These are phyloP conservation scores for Botrytis byssoidea DNA, from an alignment of 2,329 filamentous ascomycete species.

Conservation along the genomic window DNA sequence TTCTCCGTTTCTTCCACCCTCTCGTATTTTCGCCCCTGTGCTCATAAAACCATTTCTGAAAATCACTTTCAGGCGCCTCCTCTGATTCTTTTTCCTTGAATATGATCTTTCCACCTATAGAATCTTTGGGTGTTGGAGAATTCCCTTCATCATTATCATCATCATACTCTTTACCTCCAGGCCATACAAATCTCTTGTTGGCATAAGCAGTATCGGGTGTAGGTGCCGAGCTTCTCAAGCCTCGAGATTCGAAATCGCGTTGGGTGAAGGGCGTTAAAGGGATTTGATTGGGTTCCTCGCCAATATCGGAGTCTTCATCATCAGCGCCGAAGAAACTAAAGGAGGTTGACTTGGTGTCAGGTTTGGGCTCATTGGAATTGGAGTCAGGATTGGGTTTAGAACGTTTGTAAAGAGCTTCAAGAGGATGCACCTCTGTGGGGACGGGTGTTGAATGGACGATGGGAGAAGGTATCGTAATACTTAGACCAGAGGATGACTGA, in stretches of 20 bases:
- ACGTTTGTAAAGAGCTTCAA: constrained; percentile 90
- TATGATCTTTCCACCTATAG: constrained; percentile 26
- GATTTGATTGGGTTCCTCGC: constrained; percentile 45
- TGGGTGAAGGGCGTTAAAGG: constrained; percentile 84
- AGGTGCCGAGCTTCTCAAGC: constrained; percentile 82
- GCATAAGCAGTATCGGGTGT: constrained; percentile 91
- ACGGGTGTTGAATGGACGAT: constrained; percentile 47
- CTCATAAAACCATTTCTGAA: constrained; percentile 68
- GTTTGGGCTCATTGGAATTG: constrained; percentile 27
- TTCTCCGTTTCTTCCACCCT: constrained; percentile 64
- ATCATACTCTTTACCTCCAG: constrained; percentile 46
- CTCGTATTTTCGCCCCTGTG: constrained; percentile 63
- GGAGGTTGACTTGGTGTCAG: constrained; percentile 44
- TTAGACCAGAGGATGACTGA: constrained; percentile 51
- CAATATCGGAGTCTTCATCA: constrained; percentile 44
- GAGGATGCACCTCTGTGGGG: constrained; percentile 63
- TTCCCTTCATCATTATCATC: constrained; percentile 45
- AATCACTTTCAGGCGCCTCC: constrained; percentile 46
- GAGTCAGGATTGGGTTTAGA: constrained; percentile 47
- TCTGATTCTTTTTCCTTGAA: constrained; percentile 25
- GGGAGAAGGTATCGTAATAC: constrained; percentile 46
- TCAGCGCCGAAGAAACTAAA: constrained; percentile 78
- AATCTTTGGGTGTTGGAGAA: constrained; percentile 23
- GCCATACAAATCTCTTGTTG: constrained; percentile 60
- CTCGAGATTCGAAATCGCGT: constrained; percentile 72